A percentile compares a stretch with the other conserved stretches of the same genome.
Conservation (phyloP, 208 protist genomes). For the Leishmania martiniquensis region DNA sequence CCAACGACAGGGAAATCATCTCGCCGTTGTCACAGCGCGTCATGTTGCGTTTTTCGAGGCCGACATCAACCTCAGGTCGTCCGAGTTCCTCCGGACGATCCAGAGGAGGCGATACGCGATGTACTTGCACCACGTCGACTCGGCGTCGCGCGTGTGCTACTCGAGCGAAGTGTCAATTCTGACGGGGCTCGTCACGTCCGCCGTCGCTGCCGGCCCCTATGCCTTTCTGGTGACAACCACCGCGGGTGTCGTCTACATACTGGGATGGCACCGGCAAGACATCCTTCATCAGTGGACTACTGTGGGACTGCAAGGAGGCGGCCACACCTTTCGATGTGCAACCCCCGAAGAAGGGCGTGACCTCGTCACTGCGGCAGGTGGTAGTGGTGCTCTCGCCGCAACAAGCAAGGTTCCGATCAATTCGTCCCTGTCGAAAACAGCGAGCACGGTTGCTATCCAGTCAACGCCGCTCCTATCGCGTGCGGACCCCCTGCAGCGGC, state of each 20-base stretch:
- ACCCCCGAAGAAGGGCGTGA: neutral
- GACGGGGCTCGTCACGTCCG: slow-evolving; percentile 41
- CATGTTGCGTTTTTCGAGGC: slow-evolving; percentile 62
- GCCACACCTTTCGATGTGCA: slow-evolving; percentile 24
- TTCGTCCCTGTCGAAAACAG: neutral
- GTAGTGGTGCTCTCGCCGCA: neutral
- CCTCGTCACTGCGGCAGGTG: neutral
- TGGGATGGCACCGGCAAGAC: slow-evolving; percentile 56
- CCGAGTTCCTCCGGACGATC: slow-evolving; percentile 11
- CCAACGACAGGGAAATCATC: slow-evolving; percentile 32
- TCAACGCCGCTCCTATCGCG: neutral
- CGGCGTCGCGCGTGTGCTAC: slow-evolving; percentile 47
- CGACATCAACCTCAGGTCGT: slow-evolving; percentile 25
- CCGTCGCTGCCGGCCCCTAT: slow-evolving; percentile 43
- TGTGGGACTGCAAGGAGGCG: slow-evolving; percentile 24
- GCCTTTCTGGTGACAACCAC: slow-evolving; percentile 71
- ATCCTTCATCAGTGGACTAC: slow-evolving; percentile 63
- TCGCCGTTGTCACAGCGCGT: slow-evolving; percentile 61
- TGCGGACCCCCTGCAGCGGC: slow-evolving; percentile 28
- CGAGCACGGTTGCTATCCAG: neutral
- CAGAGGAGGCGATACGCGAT: slow-evolving; percentile 13
- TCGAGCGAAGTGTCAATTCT: slow-evolving; percentile 39
- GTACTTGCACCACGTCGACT: slow-evolving; percentile 31
- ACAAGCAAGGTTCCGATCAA: neutral
- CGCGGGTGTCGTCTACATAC: slow-evolving; percentile 57